phyloP scores from a whole-genome alignment of 83 land plant genomes.

The Thuja plicata region DNA sequence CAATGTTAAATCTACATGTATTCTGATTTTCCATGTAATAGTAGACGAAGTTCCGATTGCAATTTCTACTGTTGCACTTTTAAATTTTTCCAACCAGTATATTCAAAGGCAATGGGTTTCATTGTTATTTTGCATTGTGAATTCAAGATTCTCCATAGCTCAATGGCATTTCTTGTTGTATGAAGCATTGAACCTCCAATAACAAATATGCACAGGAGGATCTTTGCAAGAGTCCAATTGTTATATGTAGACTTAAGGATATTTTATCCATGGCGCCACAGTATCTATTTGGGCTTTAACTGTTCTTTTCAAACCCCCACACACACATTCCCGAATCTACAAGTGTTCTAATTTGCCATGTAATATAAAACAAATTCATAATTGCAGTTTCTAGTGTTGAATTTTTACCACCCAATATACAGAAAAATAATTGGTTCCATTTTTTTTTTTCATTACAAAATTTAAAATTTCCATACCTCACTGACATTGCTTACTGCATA shows the following conservation, averaged over 20 bases:
- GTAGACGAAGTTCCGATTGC: not conserved
- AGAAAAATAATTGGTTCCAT: not conserved
- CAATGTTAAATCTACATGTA: not conserved
- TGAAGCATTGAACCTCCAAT: constrained; percentile 63
- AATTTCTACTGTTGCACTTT: not conserved
- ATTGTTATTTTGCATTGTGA: not conserved
- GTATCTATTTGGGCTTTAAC: not conserved
- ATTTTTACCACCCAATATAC: not conserved
- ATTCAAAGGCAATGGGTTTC: not conserved
- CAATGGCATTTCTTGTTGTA: constrained; percentile 68
- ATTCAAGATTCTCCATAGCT: constrained; percentile 32
- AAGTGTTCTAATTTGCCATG: not conserved
- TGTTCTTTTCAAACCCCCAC: not conserved
- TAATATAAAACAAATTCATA: not conserved
- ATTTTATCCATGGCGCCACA: not conserved
- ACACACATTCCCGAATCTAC: not conserved
- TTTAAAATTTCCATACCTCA: constrained; percentile 41
- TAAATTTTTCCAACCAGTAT: not conserved
- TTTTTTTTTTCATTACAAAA: not conserved
- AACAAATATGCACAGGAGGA: constrained; percentile 30
- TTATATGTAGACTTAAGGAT: not conserved
- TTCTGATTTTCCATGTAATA: not conserved
- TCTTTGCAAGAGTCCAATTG: not conserved
- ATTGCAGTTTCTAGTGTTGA: not conserved
- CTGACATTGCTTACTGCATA: constrained; percentile 76